phyloP scores from a whole-genome alignment of 768 basidiomycete genomes.

The Thelephora ganbajun region DNA sequence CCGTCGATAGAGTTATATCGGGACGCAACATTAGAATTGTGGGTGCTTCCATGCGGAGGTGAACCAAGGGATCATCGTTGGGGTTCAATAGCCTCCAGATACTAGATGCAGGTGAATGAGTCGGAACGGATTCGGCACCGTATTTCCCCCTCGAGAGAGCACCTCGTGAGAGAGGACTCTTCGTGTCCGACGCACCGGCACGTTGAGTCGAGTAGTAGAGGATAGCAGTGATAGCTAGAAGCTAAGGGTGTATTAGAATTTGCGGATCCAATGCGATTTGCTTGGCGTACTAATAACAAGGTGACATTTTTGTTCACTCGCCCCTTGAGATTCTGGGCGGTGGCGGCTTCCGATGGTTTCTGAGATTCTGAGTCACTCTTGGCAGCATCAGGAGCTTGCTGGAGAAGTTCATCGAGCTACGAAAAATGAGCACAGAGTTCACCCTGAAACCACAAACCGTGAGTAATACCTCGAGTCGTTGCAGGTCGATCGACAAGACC shows the following conservation, averaged over 20 bases:
- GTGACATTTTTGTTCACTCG: constrained; percentile 70
- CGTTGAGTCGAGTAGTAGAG: constrained; percentile 58
- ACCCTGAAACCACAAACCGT: background rate
- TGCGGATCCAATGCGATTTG: background rate
- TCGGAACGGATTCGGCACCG: constrained; percentile 5
- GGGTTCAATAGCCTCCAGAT: constrained; percentile 77
- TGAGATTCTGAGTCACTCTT: constrained; percentile 22
- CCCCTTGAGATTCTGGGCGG: constrained; percentile 14
- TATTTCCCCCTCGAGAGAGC: constrained; percentile 14
- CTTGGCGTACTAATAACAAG: constrained; percentile 47
- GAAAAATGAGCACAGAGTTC: constrained; percentile 5
- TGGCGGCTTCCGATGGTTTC: constrained; percentile 8
- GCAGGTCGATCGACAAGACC: constrained; percentile 90
- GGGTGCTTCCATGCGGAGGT: constrained; percentile 72
- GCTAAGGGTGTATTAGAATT: constrained; percentile 25
- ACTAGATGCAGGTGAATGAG: constrained; percentile 37
- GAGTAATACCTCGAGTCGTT: constrained; percentile 60
- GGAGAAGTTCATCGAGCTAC: constrained; percentile 75
- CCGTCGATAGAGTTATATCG: constrained; percentile 15
- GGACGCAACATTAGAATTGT: constrained; percentile 55
- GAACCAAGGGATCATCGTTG: constrained; percentile 44
- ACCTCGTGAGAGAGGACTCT: constrained; percentile 13
- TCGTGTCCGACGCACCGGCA: constrained; percentile 7
- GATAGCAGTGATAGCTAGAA: constrained; percentile 62
- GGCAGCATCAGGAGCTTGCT: constrained; percentile 47